A percentile compares a stretch with the other conserved stretches of the same genome.
These are phyloP conservation scores for Collybia nuda DNA, from an alignment of 768 basidiomycete genomes.

Conservation along the genomic window DNA sequence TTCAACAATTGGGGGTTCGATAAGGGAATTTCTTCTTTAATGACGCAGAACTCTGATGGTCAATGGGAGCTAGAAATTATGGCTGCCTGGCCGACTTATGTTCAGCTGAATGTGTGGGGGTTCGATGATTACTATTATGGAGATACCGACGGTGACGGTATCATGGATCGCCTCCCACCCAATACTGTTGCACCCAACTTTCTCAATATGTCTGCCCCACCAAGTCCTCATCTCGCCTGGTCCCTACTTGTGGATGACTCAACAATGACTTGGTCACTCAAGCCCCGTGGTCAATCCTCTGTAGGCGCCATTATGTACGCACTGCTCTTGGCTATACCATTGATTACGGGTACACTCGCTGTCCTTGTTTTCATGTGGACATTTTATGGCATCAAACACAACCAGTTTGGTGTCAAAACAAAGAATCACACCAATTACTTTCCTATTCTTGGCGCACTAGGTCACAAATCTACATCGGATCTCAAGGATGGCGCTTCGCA, in stretches of 20 bases:
- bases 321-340: conserved; percentile 75
- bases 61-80: conserved; percentile 88
- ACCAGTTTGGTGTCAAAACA: conserved; percentile 83
- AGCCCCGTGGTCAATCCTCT: conserved; percentile 79
- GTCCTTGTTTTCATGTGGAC: conserved; percentile 91
- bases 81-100: conserved; percentile 85
- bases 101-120: conserved; percentile 89
- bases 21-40: conserved; percentile 68
- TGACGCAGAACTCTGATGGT: conserved; percentile 63
- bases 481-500: conserved; percentile 59
- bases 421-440: conserved; percentile 78
- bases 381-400: conserved; percentile 95
- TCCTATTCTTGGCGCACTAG: conserved; percentile 74
- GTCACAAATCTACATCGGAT: conserved; percentile 68
- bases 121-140: conserved; percentile 94
- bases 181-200: conserved; percentile 85
- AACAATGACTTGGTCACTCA: conserved; percentile 71
- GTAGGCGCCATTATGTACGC: conserved; percentile 89
- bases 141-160: conserved; percentile 82
- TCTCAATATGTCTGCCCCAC: conserved; percentile 90
- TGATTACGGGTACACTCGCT: conserved; percentile 82
- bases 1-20: conserved; percentile 96
- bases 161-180: conserved; percentile 89
- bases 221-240: conserved; percentile 87
- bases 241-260: conserved; percentile 77